A percentile compares a stretch with the other conserved stretches of the same genome.
These are phyloP conservation scores for Sungouiella blattae DNA, from an alignment of 805 yeast species.

Conservation along the genomic window DNA sequence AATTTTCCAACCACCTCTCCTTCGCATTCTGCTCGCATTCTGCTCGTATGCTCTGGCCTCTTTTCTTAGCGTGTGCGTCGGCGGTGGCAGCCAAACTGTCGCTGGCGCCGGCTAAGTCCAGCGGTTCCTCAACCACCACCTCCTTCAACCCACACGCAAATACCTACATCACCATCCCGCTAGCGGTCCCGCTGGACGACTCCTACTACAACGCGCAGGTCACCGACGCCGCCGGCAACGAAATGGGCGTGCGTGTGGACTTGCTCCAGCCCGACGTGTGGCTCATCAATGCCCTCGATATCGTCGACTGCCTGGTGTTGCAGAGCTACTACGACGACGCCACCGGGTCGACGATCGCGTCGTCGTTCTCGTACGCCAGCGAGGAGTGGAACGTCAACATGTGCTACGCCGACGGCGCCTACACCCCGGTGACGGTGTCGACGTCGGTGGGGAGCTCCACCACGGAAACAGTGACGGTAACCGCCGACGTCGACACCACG, in stretches of 20 bases:
- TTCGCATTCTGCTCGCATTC: too few relatives aligned
- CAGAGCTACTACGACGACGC: slow-evolving; percentile 2
- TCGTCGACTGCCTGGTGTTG: slow-evolving; percentile 24
- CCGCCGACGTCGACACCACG: slow-evolving; percentile 4
- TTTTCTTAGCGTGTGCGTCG: too few relatives aligned
- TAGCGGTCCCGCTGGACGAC: slow-evolving; percentile 14
- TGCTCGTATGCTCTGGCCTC: too few relatives aligned
- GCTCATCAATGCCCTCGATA: slow-evolving; percentile 27
- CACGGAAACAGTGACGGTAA: slow-evolving; percentile 8
- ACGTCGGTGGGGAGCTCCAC: slow-evolving; percentile 11
- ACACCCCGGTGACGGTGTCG: slow-evolving; percentile 10
- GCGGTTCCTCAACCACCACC: too few relatives aligned
- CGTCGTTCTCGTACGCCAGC: slow-evolving; percentile 14
- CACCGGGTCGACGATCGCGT: slow-evolving; percentile 6
- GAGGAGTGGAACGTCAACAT: slow-evolving; percentile 19
- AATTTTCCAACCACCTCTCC: too few relatives aligned
- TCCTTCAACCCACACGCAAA: too few relatives aligned
- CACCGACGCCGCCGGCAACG: slow-evolving; percentile 10
- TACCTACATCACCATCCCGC: slow-evolving; percentile 7
- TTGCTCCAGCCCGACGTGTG: slow-evolving; percentile 36
- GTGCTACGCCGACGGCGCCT: slow-evolving; percentile 30
- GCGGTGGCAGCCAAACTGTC: too few relatives aligned
- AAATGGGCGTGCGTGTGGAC: slow-evolving; percentile 26
- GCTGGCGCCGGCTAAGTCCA: too few relatives aligned
- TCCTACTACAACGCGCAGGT: slow-evolving; percentile 16